These are phyloP conservation scores for Exophiala lecanii-corni DNA, from an alignment of 2,329 filamentous ascomycete species.

Conservation along the genomic window DNA sequence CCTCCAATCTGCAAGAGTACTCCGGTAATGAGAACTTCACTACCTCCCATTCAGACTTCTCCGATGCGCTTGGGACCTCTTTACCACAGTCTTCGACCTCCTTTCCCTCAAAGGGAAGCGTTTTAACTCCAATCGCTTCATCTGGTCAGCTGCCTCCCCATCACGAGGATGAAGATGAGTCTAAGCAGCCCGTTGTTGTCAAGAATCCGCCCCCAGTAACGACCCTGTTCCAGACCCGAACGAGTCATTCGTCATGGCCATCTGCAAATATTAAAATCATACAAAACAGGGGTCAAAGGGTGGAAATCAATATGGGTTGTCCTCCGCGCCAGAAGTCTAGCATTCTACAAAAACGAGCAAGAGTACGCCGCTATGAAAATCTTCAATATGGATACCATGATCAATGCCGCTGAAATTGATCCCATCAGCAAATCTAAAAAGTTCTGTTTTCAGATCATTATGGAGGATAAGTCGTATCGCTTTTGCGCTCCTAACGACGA, in stretches of 20 bases:
- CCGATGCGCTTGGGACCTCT: constrained; percentile 50
- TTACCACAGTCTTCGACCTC: constrained; percentile 26
- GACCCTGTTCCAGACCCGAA: constrained; percentile 63
- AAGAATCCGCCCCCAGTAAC: constrained; percentile 50
- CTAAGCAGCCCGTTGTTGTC: constrained; percentile 37
- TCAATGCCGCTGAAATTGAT: constrained; percentile 90
- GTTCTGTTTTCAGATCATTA: constrained; percentile 87
- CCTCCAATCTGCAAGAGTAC: constrained; percentile 48
- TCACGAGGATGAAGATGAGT: constrained; percentile 1
- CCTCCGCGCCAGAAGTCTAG: constrained; percentile 75
- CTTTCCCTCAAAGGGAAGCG: constrained; percentile 20
- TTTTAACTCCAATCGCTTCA: constrained; percentile 31
- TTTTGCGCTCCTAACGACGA: constrained; percentile 80
- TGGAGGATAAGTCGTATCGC: constrained; percentile 78
- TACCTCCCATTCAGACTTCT: constrained; percentile 82
- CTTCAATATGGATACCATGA: constrained; percentile 69
- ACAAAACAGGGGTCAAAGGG: constrained; percentile 70
- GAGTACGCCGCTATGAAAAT: constrained; percentile 87
- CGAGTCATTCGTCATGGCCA: constrained; percentile 92
- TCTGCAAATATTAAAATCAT: constrained; percentile 77
- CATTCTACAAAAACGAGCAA: constrained; percentile 85
- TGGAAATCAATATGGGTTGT: constrained; percentile 97
- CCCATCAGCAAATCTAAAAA: constrained; percentile 78
- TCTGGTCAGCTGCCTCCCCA: constrained; percentile 19
- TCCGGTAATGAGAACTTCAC: constrained; percentile 59